Percentiles rank a stretch among this genome's conserved stretches.
Conservation (phyloP, 176 grass and related monocot species). For the Thalia dealbata region DNA sequence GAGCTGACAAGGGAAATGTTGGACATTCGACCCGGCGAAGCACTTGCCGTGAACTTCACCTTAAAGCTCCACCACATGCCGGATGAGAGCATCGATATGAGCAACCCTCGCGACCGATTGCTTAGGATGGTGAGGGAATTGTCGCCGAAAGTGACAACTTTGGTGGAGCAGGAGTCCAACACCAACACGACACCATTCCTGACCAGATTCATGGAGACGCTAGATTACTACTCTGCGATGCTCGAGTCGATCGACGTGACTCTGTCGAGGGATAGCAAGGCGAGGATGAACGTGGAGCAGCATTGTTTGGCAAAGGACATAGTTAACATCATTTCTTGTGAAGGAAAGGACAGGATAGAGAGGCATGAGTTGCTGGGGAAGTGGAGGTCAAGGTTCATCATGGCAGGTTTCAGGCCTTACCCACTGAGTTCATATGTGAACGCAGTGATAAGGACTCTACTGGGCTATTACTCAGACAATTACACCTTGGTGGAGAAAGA, state of each 20-base stretch:
- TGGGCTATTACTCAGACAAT: slow-evolving; percentile 67
- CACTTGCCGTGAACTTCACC: slow-evolving; percentile 85
- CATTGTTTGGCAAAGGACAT: slow-evolving; percentile 95
- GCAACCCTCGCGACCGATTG: slow-evolving; percentile 84
- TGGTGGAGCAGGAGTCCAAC: slow-evolving; percentile 96
- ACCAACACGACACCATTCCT: slow-evolving; percentile 90
- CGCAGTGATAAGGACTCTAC: slow-evolving; percentile 80
- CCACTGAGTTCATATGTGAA: slow-evolving; percentile 80
- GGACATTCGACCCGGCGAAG: slow-evolving; percentile 64
- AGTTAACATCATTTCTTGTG: slow-evolving; percentile 90
- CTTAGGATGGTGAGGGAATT: slow-evolving; percentile 86
- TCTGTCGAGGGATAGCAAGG: slow-evolving; percentile 51
- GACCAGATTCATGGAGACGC: slow-evolving; percentile 67
- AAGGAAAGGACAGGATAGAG: slow-evolving; percentile 81
- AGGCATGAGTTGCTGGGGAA: slow-evolving; percentile 90
- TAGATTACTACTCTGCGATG: slow-evolving; percentile 91
- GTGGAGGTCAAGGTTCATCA: slow-evolving; percentile 85
- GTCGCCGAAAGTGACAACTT: slow-evolving; percentile 76
- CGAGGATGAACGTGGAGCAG: slow-evolving; percentile 88
- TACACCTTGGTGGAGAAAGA: slow-evolving; percentile 85
- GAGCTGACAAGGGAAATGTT: slow-evolving; percentile 78
- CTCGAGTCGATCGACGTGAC: slow-evolving; percentile 78
- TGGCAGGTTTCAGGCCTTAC: slow-evolving; percentile 89
- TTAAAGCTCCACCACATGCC: slow-evolving; percentile 82
- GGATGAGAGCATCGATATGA: slow-evolving; percentile 82